Conservation (phyloP, 495 filamentous ascomycete species). For the Penicillium salamii region DNA sequence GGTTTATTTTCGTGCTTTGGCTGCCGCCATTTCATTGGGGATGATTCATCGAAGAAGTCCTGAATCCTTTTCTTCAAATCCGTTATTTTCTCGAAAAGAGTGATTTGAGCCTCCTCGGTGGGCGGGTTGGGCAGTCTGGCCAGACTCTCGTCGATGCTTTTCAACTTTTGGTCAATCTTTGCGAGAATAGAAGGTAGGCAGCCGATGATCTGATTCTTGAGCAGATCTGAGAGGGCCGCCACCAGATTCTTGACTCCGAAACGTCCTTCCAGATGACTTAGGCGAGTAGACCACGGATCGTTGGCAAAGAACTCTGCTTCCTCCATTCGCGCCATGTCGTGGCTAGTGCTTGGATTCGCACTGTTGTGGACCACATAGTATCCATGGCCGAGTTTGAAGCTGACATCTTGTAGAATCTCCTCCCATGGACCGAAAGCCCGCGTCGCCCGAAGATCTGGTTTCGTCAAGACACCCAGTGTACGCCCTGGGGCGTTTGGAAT, state of each 20-base stretch:
- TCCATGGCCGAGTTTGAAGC: conserved; percentile 57
- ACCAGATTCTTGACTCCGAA: conserved; percentile 60
- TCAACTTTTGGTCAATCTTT: conserved; percentile 52
- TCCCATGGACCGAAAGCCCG: conserved; percentile 52
- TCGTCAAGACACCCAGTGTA: conserved; percentile 76
- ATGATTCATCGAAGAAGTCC: conserved; percentile 37
- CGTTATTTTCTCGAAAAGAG: conserved; percentile 34
- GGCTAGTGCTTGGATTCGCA: conserved; percentile 44
- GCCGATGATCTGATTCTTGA: conserved; percentile 55
- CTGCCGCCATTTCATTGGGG: too few relatives aligned
- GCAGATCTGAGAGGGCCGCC: conserved; percentile 47
- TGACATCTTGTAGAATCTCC: conserved; percentile 52
- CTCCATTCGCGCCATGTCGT: conserved; percentile 52
- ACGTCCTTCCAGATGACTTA: conserved; percentile 45
- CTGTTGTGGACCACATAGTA: conserved; percentile 66
- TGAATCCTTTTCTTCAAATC: conserved; percentile 29
- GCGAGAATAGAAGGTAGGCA: conserved; percentile 59
- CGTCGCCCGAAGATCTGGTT: conserved; percentile 64
- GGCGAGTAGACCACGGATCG: conserved; percentile 43
- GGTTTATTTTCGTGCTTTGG: conserved; percentile 12
- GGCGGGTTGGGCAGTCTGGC: conserved; percentile 55
- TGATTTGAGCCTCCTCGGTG: conserved; percentile 31
- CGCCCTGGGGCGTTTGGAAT: conserved; percentile 53
- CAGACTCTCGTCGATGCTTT: conserved; percentile 46
- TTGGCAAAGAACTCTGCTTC: conserved; percentile 60